Percentiles rank a stretch among this genome's conserved stretches.
Conservation (phyloP, 805 yeast genomes). For the Candida silvicultrix region DNA sequence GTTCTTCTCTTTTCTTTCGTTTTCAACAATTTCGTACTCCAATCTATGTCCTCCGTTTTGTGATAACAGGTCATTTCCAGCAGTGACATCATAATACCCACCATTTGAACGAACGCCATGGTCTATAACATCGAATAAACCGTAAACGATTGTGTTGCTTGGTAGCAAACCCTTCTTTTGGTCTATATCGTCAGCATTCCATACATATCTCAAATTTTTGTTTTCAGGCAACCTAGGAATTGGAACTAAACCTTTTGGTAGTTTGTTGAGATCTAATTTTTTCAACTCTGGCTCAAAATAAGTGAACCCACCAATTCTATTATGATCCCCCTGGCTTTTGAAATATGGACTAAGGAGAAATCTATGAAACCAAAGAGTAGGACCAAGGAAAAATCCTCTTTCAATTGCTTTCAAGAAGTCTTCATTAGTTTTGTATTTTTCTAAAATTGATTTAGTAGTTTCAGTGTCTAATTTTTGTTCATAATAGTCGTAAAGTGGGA, state of each 20-base stretch:
- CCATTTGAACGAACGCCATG: slow-evolving; percentile 14
- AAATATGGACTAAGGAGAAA: slow-evolving; percentile 14
- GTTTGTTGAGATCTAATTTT: slow-evolving; percentile 3
- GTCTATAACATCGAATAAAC: slow-evolving; percentile 14
- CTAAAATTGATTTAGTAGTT: slow-evolving; percentile 9
- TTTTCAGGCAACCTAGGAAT: slow-evolving; percentile 12
- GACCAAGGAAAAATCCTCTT: slow-evolving; percentile 16
- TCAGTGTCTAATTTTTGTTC: slow-evolving; percentile 13
- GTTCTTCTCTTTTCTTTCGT: slow-evolving; percentile 6
- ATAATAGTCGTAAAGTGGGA: slow-evolving; percentile 12
- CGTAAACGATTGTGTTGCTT: slow-evolving; percentile 14
- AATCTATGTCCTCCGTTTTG: slow-evolving; percentile 13
- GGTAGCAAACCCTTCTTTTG: slow-evolving; percentile 7
- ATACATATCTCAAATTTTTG: slow-evolving; percentile 9
- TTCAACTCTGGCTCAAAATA: slow-evolving; percentile 13
- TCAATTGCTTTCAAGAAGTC: slow-evolving; percentile 16
- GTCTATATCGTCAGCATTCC: slow-evolving; percentile 13
- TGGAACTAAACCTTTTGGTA: slow-evolving; percentile 6
- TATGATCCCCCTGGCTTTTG: slow-evolving; percentile 5
- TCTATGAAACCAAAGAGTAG: slow-evolving; percentile 18
- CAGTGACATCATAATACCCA: slow-evolving; percentile 14
- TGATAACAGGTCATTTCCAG: slow-evolving; percentile 13
- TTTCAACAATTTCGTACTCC: slow-evolving; percentile 13
- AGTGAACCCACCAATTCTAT: slow-evolving; percentile 15
- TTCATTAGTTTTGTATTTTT: slow-evolving; percentile 15